Conservation (phyloP, 768 basidiomycete species). For the Boletus speciosus region DNA sequence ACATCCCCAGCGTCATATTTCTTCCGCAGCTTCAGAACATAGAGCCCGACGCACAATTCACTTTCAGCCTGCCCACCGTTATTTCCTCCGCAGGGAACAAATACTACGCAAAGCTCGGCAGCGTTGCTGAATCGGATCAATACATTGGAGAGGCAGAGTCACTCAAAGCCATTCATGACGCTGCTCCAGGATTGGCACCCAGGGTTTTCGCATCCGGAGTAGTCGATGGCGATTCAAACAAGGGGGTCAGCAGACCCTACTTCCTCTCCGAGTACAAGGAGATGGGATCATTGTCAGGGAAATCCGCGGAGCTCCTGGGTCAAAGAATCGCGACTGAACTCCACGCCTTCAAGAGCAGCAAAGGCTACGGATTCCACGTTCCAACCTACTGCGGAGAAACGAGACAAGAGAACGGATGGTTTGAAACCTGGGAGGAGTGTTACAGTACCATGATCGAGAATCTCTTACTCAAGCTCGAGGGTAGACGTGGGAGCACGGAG, state of each 20-base stretch:
- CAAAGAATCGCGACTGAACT: slow-evolving; percentile 64
- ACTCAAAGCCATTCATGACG: slow-evolving; percentile 55
- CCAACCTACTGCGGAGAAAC: slow-evolving; percentile 80
- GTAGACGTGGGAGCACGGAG: slow-evolving; percentile 39
- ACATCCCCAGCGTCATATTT: slow-evolving; percentile 27
- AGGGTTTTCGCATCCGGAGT: slow-evolving; percentile 49
- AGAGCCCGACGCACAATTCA: slow-evolving; percentile 51
- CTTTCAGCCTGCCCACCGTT: slow-evolving; percentile 43
- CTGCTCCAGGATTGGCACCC: slow-evolving; percentile 69
- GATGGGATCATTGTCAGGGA: slow-evolving; percentile 43
- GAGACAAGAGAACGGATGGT: slow-evolving; percentile 70
- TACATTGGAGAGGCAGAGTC: slow-evolving; percentile 68
- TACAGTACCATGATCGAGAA: slow-evolving; percentile 60
- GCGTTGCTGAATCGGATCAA: slow-evolving; percentile 53
- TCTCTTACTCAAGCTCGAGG: slow-evolving; percentile 46
- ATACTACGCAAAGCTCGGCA: slow-evolving; percentile 66
- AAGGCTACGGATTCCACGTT: slow-evolving; percentile 66
- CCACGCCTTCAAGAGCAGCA: slow-evolving; percentile 50
- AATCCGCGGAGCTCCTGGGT: slow-evolving; percentile 50
- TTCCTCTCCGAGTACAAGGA: slow-evolving; percentile 77
- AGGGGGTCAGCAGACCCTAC: slow-evolving; percentile 45
- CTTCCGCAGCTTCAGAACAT: slow-evolving; percentile 43
- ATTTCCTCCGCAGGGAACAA: slow-evolving; percentile 52
- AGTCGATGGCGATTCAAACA: slow-evolving; percentile 22
- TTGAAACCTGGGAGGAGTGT: slow-evolving; percentile 65